Evolutionary conservation across 441 rosid species (phyloP).

Genomic region (Erysimum cheiri): DNA sequence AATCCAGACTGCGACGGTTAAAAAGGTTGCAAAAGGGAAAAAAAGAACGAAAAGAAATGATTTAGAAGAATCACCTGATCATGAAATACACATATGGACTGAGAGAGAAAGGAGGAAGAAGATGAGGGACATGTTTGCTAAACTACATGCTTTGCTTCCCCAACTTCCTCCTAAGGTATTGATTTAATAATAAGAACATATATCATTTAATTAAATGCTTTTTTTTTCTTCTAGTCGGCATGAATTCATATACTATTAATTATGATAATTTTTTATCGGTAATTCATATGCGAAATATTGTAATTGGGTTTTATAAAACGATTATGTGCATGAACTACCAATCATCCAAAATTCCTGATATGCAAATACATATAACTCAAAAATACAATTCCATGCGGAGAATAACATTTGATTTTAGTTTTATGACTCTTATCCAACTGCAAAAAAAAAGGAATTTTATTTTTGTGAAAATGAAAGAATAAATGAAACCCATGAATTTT

Average conservation of each 20-base stretch:
- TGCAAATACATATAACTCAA: neutral
- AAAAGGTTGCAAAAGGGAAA: conserved; percentile 15
- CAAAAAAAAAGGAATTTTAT: neutral
- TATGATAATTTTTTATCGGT: neutral
- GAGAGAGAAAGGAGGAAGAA: conserved; percentile 91
- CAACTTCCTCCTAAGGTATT: conserved; percentile 83
- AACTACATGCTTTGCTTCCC: conserved; percentile 85
- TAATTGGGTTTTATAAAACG: neutral
- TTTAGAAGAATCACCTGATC: conserved; percentile 53
- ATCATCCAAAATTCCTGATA: neutral
- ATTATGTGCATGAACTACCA: neutral
- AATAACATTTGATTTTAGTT: neutral
- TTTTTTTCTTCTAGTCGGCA: neutral
- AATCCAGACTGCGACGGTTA: neutral
- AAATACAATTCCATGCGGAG: neutral
- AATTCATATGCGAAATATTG: neutral
- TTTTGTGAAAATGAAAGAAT: neutral
- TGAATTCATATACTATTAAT: neutral
- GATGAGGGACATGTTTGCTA: conserved; percentile 83
- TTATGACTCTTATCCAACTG: neutral
- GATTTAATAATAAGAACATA: neutral
- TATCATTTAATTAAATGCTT: neutral
- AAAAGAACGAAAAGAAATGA: conserved; percentile 20
- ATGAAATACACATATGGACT: conserved; percentile 75
- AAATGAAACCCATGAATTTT: neutral